Conservation (phyloP, 768 basidiomycete species). For the Austroboletus eburneus region DNA sequence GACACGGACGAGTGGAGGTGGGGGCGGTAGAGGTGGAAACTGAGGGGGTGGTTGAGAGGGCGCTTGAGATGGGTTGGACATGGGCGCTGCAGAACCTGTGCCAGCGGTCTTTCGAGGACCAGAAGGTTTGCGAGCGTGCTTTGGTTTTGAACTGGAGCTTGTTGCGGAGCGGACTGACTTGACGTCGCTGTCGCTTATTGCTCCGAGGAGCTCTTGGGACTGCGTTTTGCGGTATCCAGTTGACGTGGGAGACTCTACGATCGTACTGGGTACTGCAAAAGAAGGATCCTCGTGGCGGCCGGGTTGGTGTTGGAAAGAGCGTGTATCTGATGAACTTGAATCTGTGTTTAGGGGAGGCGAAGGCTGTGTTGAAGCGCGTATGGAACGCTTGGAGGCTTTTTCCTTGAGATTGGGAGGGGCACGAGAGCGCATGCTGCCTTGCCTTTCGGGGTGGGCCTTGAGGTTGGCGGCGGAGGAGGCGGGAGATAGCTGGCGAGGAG, state of each 20-base stretch:
- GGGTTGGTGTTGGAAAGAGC: constrained; percentile 8
- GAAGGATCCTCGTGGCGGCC: constrained; percentile 20
- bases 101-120: constrained; percentile 42
- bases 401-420: constrained; percentile 4
- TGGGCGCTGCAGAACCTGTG: constrained; percentile 61
- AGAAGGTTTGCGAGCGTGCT: constrained; percentile 16
- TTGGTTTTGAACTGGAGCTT: constrained; percentile 27
- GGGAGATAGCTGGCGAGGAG: constrained; percentile 25
- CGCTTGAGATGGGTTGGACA: constrained; percentile 54
- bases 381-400: constrained; percentile 23
- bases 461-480: constrained; percentile 32
- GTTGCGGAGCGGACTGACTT: constrained; percentile 23
- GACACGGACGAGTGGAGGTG: constrained; percentile 9
- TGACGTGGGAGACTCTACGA: constrained; percentile 25
- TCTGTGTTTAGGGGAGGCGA: constrained; percentile 25
- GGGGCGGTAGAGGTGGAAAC: too few relatives aligned
- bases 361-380: constrained; percentile 27
- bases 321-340: constrained; percentile 9
- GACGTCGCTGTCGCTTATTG: constrained; percentile 20
- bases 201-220: constrained; percentile 16
- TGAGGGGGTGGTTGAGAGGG: constrained; percentile 36
- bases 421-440: background rate
- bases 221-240: constrained; percentile 4
- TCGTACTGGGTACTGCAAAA: background rate
- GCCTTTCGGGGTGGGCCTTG: constrained; percentile 25